Conservation (phyloP, 352 stramenopile genomes). For the Pythium rhizo-oryzae region DNA sequence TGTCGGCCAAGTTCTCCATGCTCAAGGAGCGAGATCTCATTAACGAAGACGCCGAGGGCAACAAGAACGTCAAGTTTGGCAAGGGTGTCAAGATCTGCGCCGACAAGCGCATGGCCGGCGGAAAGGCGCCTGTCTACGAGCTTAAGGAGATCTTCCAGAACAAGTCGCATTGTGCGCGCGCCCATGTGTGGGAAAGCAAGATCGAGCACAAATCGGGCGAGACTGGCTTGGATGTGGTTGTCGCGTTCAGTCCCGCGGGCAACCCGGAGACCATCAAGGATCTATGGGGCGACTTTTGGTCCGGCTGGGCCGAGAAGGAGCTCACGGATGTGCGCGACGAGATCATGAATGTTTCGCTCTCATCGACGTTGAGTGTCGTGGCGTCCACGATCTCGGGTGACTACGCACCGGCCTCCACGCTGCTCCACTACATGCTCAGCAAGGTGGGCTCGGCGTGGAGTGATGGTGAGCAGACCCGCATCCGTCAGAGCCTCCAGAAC, state of each 20-base stretch:
- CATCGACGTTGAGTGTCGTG: conserved; percentile 75
- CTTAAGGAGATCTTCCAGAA: conserved; percentile 89
- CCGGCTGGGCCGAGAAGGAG: conserved; percentile 83
- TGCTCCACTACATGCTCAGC: conserved; percentile 83
- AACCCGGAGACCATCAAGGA: conserved; percentile 83
- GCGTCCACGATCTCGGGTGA: conserved; percentile 80
- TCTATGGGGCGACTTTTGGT: conserved; percentile 88
- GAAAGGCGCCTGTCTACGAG: conserved; percentile 70
- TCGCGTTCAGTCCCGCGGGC: conserved; percentile 80
- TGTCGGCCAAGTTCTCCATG: conserved; percentile 90
- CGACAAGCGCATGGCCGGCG: conserved; percentile 48
- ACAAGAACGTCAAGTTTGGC: conserved; percentile 88
- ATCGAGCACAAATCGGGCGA: conserved; percentile 38
- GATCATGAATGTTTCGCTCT: conserved; percentile 75
- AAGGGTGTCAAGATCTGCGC: conserved; percentile 75
- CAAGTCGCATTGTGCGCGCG: conserved; percentile 75
- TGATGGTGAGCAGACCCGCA: conserved; percentile 81
- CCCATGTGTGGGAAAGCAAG: conserved; percentile 80
- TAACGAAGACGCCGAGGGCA: conserved; percentile 83
- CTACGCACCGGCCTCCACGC: conserved; percentile 70
- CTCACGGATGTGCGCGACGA: conserved; percentile 80
- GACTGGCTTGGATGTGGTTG: conserved; percentile 62
- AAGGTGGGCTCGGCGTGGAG: conserved; percentile 84
- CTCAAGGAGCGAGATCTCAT: conserved; percentile 86
- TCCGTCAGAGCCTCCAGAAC: conserved; percentile 87